Evolutionary conservation across 2,329 filamentous ascomycete species (phyloP).

Genomic region (Lithohypha guttulata): DNA sequence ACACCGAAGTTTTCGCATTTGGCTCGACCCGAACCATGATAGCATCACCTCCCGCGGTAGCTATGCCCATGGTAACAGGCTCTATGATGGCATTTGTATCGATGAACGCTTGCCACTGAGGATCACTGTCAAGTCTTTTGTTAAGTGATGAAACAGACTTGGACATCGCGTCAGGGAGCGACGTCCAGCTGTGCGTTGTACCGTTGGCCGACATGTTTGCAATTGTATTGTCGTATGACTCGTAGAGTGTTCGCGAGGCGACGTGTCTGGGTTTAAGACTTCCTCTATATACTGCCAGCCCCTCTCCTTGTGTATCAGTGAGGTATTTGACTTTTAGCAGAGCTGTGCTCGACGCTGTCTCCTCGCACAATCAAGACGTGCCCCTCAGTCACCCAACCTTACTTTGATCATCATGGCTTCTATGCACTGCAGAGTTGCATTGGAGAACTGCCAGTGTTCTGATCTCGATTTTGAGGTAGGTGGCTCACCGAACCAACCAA

Average conservation of each 20-base stretch:
- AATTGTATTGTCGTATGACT: background rate
- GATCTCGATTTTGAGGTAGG: no score
- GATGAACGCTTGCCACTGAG: slow-evolving; percentile 18
- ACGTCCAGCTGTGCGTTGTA: slow-evolving; percentile 14
- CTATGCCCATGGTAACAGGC: slow-evolving; percentile 17
- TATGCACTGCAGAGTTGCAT: no score
- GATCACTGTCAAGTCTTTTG: slow-evolving; percentile 16
- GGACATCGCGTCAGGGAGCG: slow-evolving; percentile 16
- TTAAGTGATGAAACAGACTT: slow-evolving; percentile 15
- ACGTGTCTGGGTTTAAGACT: no score
- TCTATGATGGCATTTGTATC: slow-evolving; percentile 20
- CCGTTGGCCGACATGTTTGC: slow-evolving; percentile 8
- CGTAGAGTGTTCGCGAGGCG: background rate
- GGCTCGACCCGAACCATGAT: slow-evolving; percentile 15
- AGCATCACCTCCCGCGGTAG: slow-evolving; percentile 14
- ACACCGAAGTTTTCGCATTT: slow-evolving; percentile 12
- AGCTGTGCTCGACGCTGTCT: no score
- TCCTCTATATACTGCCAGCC: no score
- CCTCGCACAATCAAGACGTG: no score
- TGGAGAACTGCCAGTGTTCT: no score
- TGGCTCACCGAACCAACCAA: no score
- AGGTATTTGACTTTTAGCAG: no score
- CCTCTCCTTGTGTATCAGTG: no score
- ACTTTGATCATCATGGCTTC: no score
- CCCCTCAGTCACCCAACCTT: no score